phyloP scores from a whole-genome alignment of 768 basidiomycete species.

The Kwoniella heveanensis region DNA sequence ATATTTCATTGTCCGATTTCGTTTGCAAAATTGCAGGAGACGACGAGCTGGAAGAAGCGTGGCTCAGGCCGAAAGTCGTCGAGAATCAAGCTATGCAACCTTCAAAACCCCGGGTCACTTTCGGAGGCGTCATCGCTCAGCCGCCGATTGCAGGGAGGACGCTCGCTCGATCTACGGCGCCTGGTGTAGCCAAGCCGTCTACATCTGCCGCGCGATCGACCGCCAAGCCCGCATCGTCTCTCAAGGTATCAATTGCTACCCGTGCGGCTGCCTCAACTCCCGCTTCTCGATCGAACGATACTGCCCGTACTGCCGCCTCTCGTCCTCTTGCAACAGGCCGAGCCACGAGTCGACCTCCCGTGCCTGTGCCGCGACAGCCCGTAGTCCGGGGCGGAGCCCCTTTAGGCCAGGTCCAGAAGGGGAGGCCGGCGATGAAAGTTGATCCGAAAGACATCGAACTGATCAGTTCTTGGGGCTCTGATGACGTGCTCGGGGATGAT shows the following conservation, averaged over 20 bases:
- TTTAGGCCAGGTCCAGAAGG: too few species aligned
- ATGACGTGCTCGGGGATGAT: background rate
- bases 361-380: slow-evolving; percentile 16
- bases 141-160: background rate
- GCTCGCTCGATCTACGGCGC: background rate
- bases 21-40: too few species aligned
- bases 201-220: background rate
- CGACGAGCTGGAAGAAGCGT: slow-evolving; percentile 22
- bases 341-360: slow-evolving; percentile 6
- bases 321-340: background rate
- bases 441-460: slow-evolving; percentile 3
- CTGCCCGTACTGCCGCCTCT: background rate
- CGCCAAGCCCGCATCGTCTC: background rate
- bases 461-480: slow-evolving; percentile 6
- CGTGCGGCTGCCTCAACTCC: background rate
- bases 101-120: background rate
- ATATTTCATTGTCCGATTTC: too few species aligned
- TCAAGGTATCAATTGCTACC: background rate
- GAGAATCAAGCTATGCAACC: background rate
- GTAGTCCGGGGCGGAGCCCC: slow-evolving; percentile 1
- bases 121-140: background rate
- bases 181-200: background rate
- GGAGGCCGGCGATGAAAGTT: too few species aligned
- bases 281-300: background rate
- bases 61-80: slow-evolving; percentile 14